Conservation (phyloP, 2,329 filamentous ascomycete species). For the Myriangium duriaei region DNA sequence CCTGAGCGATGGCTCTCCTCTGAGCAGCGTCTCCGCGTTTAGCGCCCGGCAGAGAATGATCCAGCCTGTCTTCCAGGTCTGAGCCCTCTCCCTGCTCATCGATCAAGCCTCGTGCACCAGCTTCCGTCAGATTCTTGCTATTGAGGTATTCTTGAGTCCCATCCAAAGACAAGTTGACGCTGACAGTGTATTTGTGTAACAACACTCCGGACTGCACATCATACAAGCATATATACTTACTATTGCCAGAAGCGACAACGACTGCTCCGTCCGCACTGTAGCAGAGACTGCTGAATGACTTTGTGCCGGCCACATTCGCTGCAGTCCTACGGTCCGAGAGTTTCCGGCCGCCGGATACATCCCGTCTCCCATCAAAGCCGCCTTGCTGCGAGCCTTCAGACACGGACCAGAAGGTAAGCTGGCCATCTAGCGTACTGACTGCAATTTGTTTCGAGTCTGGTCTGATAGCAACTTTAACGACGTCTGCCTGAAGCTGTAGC, state of each 20-base stretch:
- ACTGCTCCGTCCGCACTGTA: conserved; percentile 92
- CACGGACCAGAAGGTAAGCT: conserved; percentile 89
- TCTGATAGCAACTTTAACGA: conserved; percentile 72
- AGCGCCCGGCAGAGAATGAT: conserved; percentile 69
- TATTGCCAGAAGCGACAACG: conserved; percentile 81
- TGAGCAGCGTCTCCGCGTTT: conserved; percentile 77
- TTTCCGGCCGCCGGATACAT: conserved; percentile 86
- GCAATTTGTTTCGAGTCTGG: conserved; percentile 87
- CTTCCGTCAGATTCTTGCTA: conserved; percentile 82
- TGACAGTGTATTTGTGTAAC: conserved; percentile 90
- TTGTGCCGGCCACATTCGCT: conserved; percentile 80
- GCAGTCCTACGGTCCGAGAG: conserved; percentile 79
- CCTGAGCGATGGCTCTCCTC: conserved; percentile 64
- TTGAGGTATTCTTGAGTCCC: conserved; percentile 96
- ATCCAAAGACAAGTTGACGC: conserved; percentile 85
- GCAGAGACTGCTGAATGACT: conserved; percentile 73
- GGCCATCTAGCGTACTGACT: conserved; percentile 83
- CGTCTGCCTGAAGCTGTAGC: conserved; percentile 80
- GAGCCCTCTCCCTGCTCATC: conserved; percentile 82
- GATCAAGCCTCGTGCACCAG: conserved; percentile 69
- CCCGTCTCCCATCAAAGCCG: conserved; percentile 77
- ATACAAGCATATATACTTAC: conserved; percentile 97
- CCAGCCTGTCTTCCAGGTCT: conserved; percentile 73
- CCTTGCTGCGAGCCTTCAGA: conserved; percentile 76
- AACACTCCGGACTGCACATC: conserved; percentile 86